Evolutionary conservation across 179 eudicot genomes (phyloP).

Genomic region (Beta lomatogona): DNA sequence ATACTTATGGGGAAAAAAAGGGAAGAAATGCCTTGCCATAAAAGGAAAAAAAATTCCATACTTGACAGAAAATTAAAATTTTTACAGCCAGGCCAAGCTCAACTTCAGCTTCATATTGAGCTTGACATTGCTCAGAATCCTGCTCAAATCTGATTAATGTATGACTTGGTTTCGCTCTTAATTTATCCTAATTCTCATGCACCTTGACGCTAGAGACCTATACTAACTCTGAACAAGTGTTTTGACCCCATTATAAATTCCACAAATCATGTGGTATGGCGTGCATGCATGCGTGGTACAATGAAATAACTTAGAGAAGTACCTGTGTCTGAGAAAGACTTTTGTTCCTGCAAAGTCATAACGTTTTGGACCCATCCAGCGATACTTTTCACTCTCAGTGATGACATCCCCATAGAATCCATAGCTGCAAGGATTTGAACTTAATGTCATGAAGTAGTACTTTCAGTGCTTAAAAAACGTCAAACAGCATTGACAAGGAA

Average conservation of each 20-base stretch:
- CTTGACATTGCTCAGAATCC: background rate
- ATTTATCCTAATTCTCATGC: background rate
- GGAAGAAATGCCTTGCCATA: too few relatives aligned
- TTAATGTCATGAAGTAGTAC: slow-evolving; percentile 8
- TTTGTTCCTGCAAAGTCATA: slow-evolving; percentile 96
- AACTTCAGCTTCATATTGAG: too few relatives aligned
- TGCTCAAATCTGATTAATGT: background rate
- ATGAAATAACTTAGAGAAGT: slow-evolving; percentile 10
- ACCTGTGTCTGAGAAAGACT: slow-evolving; percentile 89
- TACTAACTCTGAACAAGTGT: background rate
- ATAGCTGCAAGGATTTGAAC: slow-evolving; percentile 49
- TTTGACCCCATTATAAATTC: background rate
- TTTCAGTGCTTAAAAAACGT: background rate
- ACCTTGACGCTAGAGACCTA: background rate
- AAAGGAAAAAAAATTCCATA: background rate
- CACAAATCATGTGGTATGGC: background rate
- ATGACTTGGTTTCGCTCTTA: background rate
- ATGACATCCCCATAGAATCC: slow-evolving; percentile 99
- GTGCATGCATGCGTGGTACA: slow-evolving; percentile 2
- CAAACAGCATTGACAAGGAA: background rate
- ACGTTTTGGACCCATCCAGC: slow-evolving; percentile 99
- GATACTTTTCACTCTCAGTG: slow-evolving; percentile 87
- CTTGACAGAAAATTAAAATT: too few relatives aligned
- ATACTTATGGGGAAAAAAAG: background rate
- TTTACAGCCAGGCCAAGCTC: too few relatives aligned